Evolutionary conservation across 345 rosid species (phyloP), one percentile per base, ranked within the genome.

Genomic region (Eucalyptus sp.): DNA sequence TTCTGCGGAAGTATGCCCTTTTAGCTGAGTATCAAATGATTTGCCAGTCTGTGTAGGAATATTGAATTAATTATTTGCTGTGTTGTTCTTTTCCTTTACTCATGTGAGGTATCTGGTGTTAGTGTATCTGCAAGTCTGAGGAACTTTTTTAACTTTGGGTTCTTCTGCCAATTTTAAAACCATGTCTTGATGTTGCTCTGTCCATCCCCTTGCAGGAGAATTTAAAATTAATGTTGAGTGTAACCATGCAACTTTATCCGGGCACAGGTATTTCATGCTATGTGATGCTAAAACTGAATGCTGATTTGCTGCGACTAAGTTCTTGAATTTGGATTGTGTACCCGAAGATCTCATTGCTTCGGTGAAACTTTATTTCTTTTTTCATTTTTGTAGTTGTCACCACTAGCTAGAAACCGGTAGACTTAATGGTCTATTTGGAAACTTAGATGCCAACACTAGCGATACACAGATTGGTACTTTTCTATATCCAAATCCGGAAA

Each of bases 211-310:
- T 81, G 68, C 91, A 93, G 98, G 92, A 29, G 99, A 94, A 90
- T 95, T 96, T 86, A 96, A 96, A 91, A 95, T 97, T 84, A 98
- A 97, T 91, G 94, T 98, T 56, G 99, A 98, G 90, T 95, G 99
- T 89, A 96, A 98, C 94, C 99, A 98, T 54, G 99, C 98, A n/a
- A 98, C 99, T 50, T 96, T 98, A 48, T 95, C 99, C 44, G 98
- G 99, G 83, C 99, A 95, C 93, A 96, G 96, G 97, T 95, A 91
- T 86, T 89, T 49, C 27, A 52, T 54, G 17, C 51, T 83, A 46
- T 56, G 37, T n/a, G 46, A 48, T 27, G 16, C 51, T 60, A 64
- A 41, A 87, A 58, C 7, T 71, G 44, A 33, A 71, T 18, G 81
- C 56, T 86, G 50, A 44, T 49, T 86, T 86, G 48, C 29, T 86